Evolutionary conservation across 768 basidiomycete genomes (phyloP).

Genomic region (Agrocybe praecox): DNA sequence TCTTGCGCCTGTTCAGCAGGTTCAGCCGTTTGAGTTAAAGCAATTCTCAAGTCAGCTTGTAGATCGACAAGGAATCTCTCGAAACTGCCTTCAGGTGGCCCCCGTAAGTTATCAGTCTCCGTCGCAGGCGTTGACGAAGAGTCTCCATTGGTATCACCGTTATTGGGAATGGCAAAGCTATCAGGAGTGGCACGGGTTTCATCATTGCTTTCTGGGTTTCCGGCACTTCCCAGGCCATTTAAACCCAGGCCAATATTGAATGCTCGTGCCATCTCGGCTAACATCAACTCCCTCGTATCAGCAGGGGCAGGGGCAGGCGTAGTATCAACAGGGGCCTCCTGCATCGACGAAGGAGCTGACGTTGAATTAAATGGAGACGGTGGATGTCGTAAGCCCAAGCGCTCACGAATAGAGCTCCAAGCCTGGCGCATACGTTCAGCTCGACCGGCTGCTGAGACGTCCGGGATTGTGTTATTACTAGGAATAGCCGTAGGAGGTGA

Average conservation of each 20-base stretch:
- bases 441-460: constrained; percentile 32
- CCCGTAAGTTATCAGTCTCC: constrained; percentile 8
- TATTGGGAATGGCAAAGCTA: constrained; percentile 1
- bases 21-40: constrained; percentile 47
- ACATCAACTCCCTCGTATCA: constrained; percentile 70
- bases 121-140: not conserved
- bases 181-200: constrained; percentile 4
- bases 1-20: not conserved
- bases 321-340: constrained; percentile 3
- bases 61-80: constrained; percentile 81
- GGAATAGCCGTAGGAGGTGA: constrained; percentile 45
- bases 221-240: constrained; percentile 23
- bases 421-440: constrained; percentile 61
- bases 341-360: not conserved
- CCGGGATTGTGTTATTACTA: constrained; percentile 37
- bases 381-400: constrained; percentile 53
- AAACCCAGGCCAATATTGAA: constrained; percentile 73
- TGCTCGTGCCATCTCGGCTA: constrained; percentile 81
- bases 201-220: constrained; percentile 2
- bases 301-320: constrained; percentile 19
- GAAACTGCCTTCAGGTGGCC: constrained; percentile 66
- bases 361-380: constrained; percentile 9
- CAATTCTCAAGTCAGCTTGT: constrained; percentile 70
- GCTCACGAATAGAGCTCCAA: constrained; percentile 70
- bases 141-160: not conserved